These are phyloP conservation scores for Raffaelea deltoideospora DNA, from an alignment of 2,329 filamentous ascomycete species.

Conservation along the genomic window DNA sequence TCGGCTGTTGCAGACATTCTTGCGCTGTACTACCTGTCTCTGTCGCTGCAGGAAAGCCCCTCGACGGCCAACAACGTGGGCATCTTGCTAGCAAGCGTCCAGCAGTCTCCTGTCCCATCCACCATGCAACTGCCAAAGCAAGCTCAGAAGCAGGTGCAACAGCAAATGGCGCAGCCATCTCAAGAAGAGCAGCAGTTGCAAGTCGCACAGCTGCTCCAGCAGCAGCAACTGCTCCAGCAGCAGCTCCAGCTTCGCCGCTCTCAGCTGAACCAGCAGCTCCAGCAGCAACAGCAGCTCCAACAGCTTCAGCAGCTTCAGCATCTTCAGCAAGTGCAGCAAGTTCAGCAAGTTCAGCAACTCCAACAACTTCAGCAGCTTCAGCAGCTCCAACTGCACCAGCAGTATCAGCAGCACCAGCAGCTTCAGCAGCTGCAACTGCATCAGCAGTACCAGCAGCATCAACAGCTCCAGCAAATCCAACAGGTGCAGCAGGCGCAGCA, in stretches of 20 bases:
- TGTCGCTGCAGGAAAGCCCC: slow-evolving; percentile 87
- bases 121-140: slow-evolving; percentile 1
- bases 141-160: too few species aligned
- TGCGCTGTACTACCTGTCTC: slow-evolving; percentile 84
- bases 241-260: too few species aligned
- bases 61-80: slow-evolving; percentile 98
- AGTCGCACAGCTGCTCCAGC: too few species aligned
- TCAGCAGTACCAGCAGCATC: too few species aligned
- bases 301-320: background rate
- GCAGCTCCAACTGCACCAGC: too few species aligned
- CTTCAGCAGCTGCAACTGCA: too few species aligned
- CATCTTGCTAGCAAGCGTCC: slow-evolving; percentile 87
- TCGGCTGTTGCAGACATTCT: slow-evolving; percentile 83
- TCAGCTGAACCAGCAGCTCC: background rate
- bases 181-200: too few species aligned
- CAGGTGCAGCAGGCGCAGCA: too few species aligned
- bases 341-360: background rate
- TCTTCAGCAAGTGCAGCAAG: background rate
- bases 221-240: too few species aligned
- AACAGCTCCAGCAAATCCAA: too few species aligned
- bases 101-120: slow-evolving; percentile 35
- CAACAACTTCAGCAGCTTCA: slow-evolving; percentile 1
- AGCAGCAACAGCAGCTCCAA: slow-evolving; percentile 1
- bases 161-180: background rate
- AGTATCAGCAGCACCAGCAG: too few species aligned